Evolutionary conservation across 257 asterid genomes (phyloP), one percentile per base, ranked within the genome.

Genomic region (Solanum piurae): DNA sequence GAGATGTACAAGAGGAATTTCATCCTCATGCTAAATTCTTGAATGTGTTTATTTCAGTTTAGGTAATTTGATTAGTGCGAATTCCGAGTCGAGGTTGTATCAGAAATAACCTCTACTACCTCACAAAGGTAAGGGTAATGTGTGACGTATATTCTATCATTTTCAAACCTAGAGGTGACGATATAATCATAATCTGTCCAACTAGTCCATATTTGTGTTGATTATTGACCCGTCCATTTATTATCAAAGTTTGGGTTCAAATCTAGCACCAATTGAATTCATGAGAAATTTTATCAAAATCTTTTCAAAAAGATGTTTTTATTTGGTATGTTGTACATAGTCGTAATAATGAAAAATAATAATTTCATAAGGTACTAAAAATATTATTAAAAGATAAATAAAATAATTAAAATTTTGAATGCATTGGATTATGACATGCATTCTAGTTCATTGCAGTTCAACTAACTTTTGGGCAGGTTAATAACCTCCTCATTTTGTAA

Each of bases 401-500:
- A 46, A 12, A 46, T 6, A 12, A 46, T 12, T 14, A 49, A 49
- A 49, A 6, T 6, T 37, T 36, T 6, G 7, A 36, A 36, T 36
- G 25, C 20, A 11, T 58, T 20, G 66, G n/a, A 7, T 58, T 21
- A 58, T 58, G 27, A 8, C n/a, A 3, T 21, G 68, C 5, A 60
- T 18, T 55, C 9, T 55, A 55, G 25, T 55, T 55, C 9, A 55
- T 55, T 55, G 23, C n/a, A 1, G n/a, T 55, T 18, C 66, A 55
- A 55, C 10, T 55, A 55, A 55, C 5, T 20, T 55, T 55, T 18
- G 23, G 0, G 0, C 9, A 3, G 0, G 23, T 55, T 55, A 55
- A 55, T 55, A 55, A 55, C 5, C 5, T 44, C 3, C 52, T 44
- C 52, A 44, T 44, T 44, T 36, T 44, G 12, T 44, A 3, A 44